These are phyloP conservation scores for Pseudopyricularia cyperi DNA, from an alignment of 2,329 filamentous ascomycete genomes.

Conservation along the genomic window DNA sequence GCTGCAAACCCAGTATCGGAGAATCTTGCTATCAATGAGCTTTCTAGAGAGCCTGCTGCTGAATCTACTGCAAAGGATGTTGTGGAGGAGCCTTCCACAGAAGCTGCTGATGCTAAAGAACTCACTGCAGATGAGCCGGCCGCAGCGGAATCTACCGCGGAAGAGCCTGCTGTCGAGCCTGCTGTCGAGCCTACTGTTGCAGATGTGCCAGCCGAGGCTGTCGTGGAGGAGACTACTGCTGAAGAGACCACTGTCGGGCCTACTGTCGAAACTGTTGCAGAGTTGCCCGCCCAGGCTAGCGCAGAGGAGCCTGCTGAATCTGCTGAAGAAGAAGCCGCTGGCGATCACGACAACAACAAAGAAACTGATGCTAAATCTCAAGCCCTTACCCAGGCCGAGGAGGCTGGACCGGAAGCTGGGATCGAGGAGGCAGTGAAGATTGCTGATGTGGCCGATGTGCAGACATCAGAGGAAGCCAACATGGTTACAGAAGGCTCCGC, in stretches of 20 bases:
- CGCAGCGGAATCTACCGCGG: not conserved
- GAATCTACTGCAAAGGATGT: not conserved
- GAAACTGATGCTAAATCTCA: not conserved
- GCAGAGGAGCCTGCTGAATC: not conserved
- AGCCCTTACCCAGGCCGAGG: not conserved
- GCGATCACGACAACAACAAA: not conserved
- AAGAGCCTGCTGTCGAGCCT: not conserved
- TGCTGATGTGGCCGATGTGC: not conserved
- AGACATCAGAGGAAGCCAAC: not conserved
- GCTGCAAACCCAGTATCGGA: not conserved
- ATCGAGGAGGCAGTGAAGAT: not conserved
- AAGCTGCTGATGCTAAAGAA: not conserved
- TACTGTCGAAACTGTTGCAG: no score
- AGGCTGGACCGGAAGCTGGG: not conserved
- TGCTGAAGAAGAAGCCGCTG: not conserved
- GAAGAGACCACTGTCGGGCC: not conserved
- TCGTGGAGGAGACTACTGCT: not conserved
- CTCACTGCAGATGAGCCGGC: not conserved
- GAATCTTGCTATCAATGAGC: not conserved
- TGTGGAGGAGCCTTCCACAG: not conserved
- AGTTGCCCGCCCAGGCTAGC: no score
- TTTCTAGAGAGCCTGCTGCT: not conserved
- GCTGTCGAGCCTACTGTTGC: not conserved
- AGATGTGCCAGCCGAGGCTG: no score
- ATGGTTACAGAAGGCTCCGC: not conserved